Evolutionary conservation across 2,329 filamentous ascomycete genomes (phyloP), one percentile per base, ranked within the genome.

Genomic region (Xylaria sp.): DNA sequence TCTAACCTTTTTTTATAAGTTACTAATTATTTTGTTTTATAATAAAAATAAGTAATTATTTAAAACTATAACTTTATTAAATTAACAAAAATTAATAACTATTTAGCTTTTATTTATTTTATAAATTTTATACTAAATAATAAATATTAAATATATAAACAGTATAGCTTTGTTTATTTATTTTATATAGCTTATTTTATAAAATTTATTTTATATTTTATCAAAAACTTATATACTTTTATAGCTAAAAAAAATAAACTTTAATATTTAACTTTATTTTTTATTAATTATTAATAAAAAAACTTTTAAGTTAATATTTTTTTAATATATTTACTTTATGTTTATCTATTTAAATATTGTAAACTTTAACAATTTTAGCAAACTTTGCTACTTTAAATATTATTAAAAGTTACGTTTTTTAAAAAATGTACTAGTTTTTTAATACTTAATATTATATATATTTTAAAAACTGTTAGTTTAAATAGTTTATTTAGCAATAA

Each of bases 41-140:
- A 59, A 48, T 8, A 46, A 18, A 4, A 59, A 59, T 25, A 32
- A 32, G 9, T 59, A 59, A 12, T 9, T 34, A 48, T 59, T 48
- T 8, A 59, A 36, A 2, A 59, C n/a, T 48, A 5, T 18, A 3
- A 59, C 4, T 34, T 59, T 59, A 25, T 59, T 59, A 8, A 59
- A 15, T 4, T 46, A 15, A 5, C 9, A 8, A 7, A 50, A 50
- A 30, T 50, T 36, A 36, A 59, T 36, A 23, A 59, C 28, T 34
- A 59, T 46, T 34, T 48, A 15, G 10, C 13, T 18, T 48, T 46
- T 59, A 9, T 48, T 48, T 48, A 59, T 25, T 18, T 7, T 30
- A 48, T 34, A 59, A 1, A 45, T 3, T 45, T 45, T 45, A 20
- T 45, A 2, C 8, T 28, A 50, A 6, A 6, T 28, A 7, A 50